phyloP scores from a whole-genome alignment of 352 stramenopile genomes.

The Globisporangium cederbergense region DNA sequence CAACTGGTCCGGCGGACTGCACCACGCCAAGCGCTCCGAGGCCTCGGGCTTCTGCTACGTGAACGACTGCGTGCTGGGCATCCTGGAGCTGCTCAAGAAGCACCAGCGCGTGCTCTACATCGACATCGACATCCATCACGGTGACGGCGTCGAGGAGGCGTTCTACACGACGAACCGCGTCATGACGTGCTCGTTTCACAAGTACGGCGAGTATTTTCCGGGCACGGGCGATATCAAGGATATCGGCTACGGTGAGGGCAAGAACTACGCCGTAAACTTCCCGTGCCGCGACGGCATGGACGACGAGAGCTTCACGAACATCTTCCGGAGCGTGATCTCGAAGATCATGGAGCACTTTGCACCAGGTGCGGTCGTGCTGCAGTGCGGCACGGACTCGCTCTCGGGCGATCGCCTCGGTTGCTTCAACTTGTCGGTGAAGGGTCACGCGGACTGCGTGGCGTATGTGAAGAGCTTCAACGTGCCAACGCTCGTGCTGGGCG shows the following conservation, averaged over 20 bases:
- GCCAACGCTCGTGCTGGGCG: conserved; percentile 95
- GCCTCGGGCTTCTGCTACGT: conserved; percentile 99
- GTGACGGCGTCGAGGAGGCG: conserved; percentile 98
- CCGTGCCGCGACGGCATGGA: conserved; percentile 98
- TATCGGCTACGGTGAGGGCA: conserved; percentile 87
- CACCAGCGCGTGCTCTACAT: conserved; percentile 99
- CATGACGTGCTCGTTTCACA: conserved; percentile 99
- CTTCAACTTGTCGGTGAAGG: conserved; percentile 98
- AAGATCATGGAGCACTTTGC: conserved; percentile 97
- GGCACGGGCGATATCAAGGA: conserved; percentile 92
- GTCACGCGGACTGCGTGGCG: conserved; percentile 95
- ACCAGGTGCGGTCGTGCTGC: conserved; percentile 95
- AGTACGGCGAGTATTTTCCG: conserved; percentile 99
- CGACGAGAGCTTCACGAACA: conserved; percentile 92
- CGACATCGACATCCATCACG: conserved; percentile 99
- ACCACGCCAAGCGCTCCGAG: conserved; percentile 99
- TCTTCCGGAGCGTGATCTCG: conserved; percentile 91
- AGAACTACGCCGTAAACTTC: conserved; percentile 99
- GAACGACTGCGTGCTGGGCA: conserved; percentile 98
- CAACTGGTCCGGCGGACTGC: conserved; percentile 98
- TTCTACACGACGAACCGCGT: conserved; percentile 99
- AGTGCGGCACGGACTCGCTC: conserved; percentile 98
- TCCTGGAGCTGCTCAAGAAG: conserved; percentile 97
- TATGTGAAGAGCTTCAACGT: conserved; percentile 97
- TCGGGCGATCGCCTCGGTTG: conserved; percentile 97